These are phyloP conservation scores for Trichoderma arundinaceum DNA, from an alignment of 2,329 filamentous ascomycete genomes.

Conservation along the genomic window DNA sequence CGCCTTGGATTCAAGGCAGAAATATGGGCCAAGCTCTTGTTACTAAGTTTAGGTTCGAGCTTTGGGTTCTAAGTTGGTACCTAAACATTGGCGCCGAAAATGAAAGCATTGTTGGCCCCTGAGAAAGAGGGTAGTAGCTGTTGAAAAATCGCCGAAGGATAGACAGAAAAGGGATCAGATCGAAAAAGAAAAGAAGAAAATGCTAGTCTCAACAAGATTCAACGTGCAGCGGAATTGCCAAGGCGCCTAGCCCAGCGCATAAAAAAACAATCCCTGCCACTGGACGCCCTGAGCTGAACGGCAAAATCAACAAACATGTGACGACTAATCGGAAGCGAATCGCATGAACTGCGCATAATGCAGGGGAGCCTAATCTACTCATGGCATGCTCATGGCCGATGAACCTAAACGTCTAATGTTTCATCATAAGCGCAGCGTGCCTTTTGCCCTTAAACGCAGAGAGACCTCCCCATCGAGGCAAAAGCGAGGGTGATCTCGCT, in stretches of 20 bases:
- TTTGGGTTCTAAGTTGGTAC: constrained; percentile 12
- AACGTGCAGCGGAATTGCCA: neutral
- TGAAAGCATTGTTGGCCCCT: too few species aligned
- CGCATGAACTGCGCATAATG: constrained; percentile 22
- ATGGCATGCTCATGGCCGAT: neutral
- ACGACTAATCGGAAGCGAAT: constrained; percentile 26
- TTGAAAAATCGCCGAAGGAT: too few species aligned
- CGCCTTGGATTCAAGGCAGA: constrained; percentile 23
- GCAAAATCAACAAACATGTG: constrained; percentile 21
- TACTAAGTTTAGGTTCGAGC: neutral
- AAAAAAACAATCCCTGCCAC: constrained; percentile 5
- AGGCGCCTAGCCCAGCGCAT: constrained; percentile 15
- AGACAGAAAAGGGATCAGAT: neutral
- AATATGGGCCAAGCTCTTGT: neutral
- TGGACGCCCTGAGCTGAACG: constrained; percentile 12
- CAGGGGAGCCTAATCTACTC: constrained; percentile 27
- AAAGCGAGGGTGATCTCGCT: neutral
- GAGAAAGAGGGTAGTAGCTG: neutral
- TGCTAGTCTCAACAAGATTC: neutral
- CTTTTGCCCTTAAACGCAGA: neutral
- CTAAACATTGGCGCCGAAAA: neutral
- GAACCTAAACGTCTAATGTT: constrained; percentile 1
- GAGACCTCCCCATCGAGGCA: neutral
- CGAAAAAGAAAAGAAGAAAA: neutral
- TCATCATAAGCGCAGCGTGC: constrained; percentile 4